Conservation (phyloP, 305 asterid species). For the Fraxinus xanthoxyloides region DNA sequence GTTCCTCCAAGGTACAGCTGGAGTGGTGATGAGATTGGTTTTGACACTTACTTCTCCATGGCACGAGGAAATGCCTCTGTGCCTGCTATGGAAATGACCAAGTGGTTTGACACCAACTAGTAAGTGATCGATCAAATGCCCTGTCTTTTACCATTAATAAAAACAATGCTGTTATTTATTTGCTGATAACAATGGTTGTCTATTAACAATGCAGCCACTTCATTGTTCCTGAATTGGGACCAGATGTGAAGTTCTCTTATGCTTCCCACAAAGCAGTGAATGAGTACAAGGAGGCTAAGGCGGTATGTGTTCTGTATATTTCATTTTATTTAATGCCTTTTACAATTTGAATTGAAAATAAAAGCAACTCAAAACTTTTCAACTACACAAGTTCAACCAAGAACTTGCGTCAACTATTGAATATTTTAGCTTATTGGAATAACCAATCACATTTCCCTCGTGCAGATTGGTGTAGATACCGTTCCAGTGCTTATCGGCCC, state of each 20-base stretch:
- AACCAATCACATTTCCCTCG: constrained; percentile 15
- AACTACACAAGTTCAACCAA: background rate
- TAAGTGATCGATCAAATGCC: constrained; percentile 38
- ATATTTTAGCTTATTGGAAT: background rate
- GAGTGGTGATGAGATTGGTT: constrained; percentile 82
- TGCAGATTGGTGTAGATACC: constrained; percentile 77
- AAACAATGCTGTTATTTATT: background rate
- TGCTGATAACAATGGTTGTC: background rate
- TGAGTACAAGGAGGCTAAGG: constrained; percentile 42
- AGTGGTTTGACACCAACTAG: constrained; percentile 97
- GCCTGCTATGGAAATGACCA: constrained; percentile 96
- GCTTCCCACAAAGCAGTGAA: constrained; percentile 41
- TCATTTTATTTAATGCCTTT: background rate
- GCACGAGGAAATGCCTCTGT: constrained; percentile 91
- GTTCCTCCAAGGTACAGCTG: constrained; percentile 81
- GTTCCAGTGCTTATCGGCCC: constrained; percentile 79
- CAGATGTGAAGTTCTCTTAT: constrained; percentile 35
- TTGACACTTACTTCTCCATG: constrained; percentile 76
- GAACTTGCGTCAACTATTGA: background rate
- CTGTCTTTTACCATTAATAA: background rate
- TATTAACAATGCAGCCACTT: constrained; percentile 38
- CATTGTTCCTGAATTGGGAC: constrained; percentile 42
- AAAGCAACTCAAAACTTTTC: background rate
- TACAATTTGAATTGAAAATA: background rate
- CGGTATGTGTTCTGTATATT: constrained; percentile 17